A percentile compares a stretch with the other conserved stretches of the same genome.
Evolutionary conservation across 2,329 filamentous ascomycete species (phyloP).

Genomic region (Nigrospora sphaerica): DNA sequence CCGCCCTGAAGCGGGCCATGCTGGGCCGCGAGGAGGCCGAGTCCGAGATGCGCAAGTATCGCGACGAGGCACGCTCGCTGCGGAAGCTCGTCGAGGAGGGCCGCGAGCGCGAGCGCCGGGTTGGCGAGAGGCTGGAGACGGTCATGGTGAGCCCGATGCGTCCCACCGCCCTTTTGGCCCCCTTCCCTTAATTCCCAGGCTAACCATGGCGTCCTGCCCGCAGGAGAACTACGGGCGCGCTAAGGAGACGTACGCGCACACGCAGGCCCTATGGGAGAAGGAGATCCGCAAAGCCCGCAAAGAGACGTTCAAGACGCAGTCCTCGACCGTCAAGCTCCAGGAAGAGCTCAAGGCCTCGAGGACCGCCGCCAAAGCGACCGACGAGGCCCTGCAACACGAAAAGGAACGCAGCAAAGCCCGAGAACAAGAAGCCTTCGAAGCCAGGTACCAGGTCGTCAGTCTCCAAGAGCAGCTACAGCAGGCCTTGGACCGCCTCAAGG

Average conservation of each 20-base stretch:
- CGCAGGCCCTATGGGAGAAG: slow-evolving; percentile 64
- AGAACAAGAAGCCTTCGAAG: slow-evolving; percentile 64
- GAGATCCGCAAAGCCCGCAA: slow-evolving; percentile 64
- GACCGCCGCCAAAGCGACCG: slow-evolving; percentile 42
- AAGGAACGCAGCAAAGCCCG: slow-evolving; percentile 53
- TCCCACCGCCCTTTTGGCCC: background rate
- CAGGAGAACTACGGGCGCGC: slow-evolving; percentile 65
- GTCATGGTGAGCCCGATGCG: slow-evolving; percentile 51
- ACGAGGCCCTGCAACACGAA: slow-evolving; percentile 56
- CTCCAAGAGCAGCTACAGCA: slow-evolving; percentile 61
- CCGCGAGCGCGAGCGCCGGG: slow-evolving; percentile 57
- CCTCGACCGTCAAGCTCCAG: slow-evolving; percentile 61
- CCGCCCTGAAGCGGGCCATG: slow-evolving; percentile 59
- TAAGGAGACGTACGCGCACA: slow-evolving; percentile 63
- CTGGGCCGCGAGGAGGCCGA: slow-evolving; percentile 66
- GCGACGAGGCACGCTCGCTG: slow-evolving; percentile 51
- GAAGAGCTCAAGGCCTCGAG: slow-evolving; percentile 63
- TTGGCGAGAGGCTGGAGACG: slow-evolving; percentile 59
- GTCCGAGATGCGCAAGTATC: slow-evolving; percentile 55
- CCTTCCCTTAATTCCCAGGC: background rate
- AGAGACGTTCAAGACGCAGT: slow-evolving; percentile 70
- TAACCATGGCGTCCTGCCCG: background rate
- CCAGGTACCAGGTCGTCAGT: slow-evolving; percentile 58
- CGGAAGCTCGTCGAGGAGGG: slow-evolving; percentile 57
- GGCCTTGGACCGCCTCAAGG: slow-evolving; percentile 53